These are phyloP conservation scores for Pholiota conissans DNA, from an alignment of 768 basidiomycete species.

Conservation along the genomic window DNA sequence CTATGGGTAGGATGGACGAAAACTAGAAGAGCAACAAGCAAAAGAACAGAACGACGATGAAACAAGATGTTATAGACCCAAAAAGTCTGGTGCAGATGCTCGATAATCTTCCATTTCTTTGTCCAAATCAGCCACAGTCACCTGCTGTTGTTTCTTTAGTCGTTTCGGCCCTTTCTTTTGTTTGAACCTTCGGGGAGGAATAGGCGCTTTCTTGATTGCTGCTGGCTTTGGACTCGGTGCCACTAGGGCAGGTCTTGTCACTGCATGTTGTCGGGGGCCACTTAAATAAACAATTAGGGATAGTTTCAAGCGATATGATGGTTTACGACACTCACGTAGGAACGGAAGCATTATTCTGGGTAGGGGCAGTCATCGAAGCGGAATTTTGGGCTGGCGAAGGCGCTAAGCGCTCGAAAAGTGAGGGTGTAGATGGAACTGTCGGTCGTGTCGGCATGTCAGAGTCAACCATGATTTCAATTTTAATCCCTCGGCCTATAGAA, in stretches of 20 bases:
- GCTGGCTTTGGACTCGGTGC: background rate
- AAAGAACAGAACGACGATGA: background rate
- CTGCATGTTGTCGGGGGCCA: background rate
- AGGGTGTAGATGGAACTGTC: slow-evolving; percentile 14
- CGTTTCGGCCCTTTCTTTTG: slow-evolving; percentile 76
- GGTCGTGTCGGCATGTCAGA: slow-evolving; percentile 23
- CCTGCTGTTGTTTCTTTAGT: slow-evolving; percentile 50
- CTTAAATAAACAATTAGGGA: background rate
- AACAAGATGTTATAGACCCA: slow-evolving; percentile 4
- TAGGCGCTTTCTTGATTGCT: slow-evolving; percentile 19
- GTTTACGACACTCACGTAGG: slow-evolving; percentile 4
- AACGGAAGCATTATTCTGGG: slow-evolving; percentile 5
- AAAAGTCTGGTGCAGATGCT: slow-evolving; percentile 35
- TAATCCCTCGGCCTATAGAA: slow-evolving; percentile 60
- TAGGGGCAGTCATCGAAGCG: background rate
- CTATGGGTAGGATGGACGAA: background rate
- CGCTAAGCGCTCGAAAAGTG: slow-evolving; percentile 31
- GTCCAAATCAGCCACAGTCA: slow-evolving; percentile 62
- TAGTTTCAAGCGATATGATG: background rate
- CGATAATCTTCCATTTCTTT: slow-evolving; percentile 82
- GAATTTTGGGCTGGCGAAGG: slow-evolving; percentile 9
- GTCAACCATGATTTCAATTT: slow-evolving; percentile 62
- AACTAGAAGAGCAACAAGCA: background rate
- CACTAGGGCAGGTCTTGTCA: background rate
- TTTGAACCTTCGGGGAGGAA: slow-evolving; percentile 42